These are phyloP conservation scores for Leccinum olivaceopallidum DNA, from an alignment of 768 basidiomycete species.

Conservation along the genomic window DNA sequence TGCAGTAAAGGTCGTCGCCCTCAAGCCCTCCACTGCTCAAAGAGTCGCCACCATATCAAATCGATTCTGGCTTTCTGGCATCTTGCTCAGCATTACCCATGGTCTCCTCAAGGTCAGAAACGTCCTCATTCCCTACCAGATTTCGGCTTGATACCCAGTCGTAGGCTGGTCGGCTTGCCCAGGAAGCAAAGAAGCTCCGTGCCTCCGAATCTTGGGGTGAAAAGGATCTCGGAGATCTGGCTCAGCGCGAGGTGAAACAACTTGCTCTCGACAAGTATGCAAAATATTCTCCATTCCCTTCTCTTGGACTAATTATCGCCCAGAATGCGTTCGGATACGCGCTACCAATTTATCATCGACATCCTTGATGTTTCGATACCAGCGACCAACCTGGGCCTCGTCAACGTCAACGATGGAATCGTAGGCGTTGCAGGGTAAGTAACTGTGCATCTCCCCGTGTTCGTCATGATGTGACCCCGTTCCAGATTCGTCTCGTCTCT, in stretches of 20 bases:
- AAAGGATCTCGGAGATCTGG: constrained; percentile 67
- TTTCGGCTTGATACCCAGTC: not conserved
- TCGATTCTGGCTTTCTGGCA: constrained; percentile 88
- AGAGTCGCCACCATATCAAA: constrained; percentile 66
- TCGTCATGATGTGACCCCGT: constrained; percentile 6
- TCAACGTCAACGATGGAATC: constrained; percentile 79
- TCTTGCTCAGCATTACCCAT: constrained; percentile 75
- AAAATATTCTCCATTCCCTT: not conserved
- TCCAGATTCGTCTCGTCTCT: constrained; percentile 67
- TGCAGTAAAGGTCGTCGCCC: constrained; percentile 59
- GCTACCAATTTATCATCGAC: constrained; percentile 84
- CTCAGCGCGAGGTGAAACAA: constrained; percentile 65
- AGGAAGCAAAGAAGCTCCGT: constrained; percentile 56
- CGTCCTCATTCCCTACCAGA: not conserved
- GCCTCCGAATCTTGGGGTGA: constrained; percentile 49
- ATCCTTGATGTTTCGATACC: constrained; percentile 89
- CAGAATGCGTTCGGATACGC: constrained; percentile 64
- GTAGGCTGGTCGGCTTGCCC: constrained; percentile 61
- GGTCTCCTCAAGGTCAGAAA: constrained; percentile 61
- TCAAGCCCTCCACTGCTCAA: constrained; percentile 60
- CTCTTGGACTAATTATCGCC: constrained; percentile 9
- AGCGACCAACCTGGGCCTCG: constrained; percentile 73
- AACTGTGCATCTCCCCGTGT: constrained; percentile 8
- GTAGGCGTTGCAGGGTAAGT: constrained; percentile 85
- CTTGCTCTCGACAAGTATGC: constrained; percentile 55